A percentile compares a stretch with the other conserved stretches of the same genome.
These are phyloP conservation scores for Sclerotinia borealis DNA, from an alignment of 2,329 filamentous ascomycete genomes.

Conservation along the genomic window DNA sequence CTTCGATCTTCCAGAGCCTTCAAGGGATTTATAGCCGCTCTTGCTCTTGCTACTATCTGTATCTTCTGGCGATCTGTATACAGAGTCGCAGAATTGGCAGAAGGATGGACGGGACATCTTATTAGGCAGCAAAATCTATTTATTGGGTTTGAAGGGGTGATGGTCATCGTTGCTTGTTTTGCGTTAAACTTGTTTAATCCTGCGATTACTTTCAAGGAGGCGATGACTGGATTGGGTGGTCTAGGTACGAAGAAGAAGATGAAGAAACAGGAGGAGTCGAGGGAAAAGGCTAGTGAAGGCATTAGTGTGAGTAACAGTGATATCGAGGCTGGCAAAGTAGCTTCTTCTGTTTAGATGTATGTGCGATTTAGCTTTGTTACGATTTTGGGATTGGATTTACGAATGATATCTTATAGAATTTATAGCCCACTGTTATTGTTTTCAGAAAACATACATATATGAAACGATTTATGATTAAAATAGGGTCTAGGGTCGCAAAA, in stretches of 20 bases:
- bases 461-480: not conserved
- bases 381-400: not conserved
- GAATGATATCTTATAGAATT: not conserved
- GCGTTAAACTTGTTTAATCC: conserved; percentile 37
- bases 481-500: too few species aligned
- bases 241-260: conserved; percentile 15
- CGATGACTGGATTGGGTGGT: conserved; percentile 14
- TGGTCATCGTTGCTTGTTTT: conserved; percentile 24
- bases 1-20: conserved; percentile 19
- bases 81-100: conserved; percentile 47
- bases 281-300: not conserved
- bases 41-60: conserved; percentile 45
- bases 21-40: conserved; percentile 25
- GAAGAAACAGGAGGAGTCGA: conserved; percentile 3
- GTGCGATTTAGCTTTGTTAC: not conserved
- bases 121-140: conserved; percentile 23
- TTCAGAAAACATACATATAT: not conserved
- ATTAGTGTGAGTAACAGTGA: conserved; percentile 11
- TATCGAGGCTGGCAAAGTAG: conserved; percentile 1
- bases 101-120: conserved; percentile 39
- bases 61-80: conserved; percentile 53
- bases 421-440: not conserved
- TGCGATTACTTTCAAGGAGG: conserved; percentile 18
- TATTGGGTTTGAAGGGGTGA: conserved; percentile 30
- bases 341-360: not conserved